Percentiles rank a stretch among this genome's conserved stretches.
These are phyloP conservation scores for Hippophae gyantsensis DNA, from an alignment of 306 rosid species.

Conservation along the genomic window DNA sequence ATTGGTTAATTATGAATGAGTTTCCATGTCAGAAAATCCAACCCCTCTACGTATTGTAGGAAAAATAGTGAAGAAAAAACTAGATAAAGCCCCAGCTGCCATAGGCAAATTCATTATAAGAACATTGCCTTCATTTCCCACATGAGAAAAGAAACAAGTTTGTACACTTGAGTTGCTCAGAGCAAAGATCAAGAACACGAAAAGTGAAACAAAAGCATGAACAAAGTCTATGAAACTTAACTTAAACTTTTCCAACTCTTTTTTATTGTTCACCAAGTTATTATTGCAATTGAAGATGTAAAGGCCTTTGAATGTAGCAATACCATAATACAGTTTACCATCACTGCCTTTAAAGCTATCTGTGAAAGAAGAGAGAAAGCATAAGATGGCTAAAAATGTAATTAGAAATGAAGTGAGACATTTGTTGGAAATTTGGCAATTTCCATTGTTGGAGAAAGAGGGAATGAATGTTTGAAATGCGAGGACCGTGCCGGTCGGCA, in stretches of 20 bases:
- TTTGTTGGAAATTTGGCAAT: background rate
- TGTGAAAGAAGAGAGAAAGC: constrained; percentile 12
- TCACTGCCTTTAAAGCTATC: background rate
- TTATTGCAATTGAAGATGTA: background rate
- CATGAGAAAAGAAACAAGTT: constrained; percentile 22
- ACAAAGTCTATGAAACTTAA: constrained; percentile 15
- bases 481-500: constrained; percentile 19
- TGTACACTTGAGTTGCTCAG: constrained; percentile 21
- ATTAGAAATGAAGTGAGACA: background rate
- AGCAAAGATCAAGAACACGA: constrained; percentile 38
- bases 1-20: too few species aligned
- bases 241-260: constrained; percentile 3
- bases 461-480: constrained; percentile 14
- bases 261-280: background rate
- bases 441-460: constrained; percentile 2
- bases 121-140: background rate
- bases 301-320: constrained; percentile 18
- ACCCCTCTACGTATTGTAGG: constrained; percentile 35
- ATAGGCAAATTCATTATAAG: constrained; percentile 24
- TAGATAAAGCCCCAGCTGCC: constrained; percentile 18
- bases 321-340: constrained; percentile 1
- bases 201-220: constrained; percentile 20
- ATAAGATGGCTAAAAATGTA: background rate
- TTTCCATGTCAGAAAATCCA: constrained; percentile 8
- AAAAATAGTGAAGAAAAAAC: constrained; percentile 20